phyloP scores from a whole-genome alignment of 2,329 filamentous ascomycete species.

The Hypoxylon sp. region DNA sequence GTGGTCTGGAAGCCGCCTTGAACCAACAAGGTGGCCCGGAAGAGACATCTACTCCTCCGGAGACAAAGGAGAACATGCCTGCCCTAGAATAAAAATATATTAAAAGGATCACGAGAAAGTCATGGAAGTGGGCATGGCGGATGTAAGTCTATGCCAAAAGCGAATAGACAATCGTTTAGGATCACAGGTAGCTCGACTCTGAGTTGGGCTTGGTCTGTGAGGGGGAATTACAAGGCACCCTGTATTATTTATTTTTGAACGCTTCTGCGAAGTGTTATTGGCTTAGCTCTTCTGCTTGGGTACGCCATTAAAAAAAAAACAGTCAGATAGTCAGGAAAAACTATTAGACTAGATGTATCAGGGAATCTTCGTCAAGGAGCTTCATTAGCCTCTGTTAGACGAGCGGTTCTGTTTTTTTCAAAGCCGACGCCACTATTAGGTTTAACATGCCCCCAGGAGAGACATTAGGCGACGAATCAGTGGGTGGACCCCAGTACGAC shows the following conservation, averaged over 20 bases:
- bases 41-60: slow-evolving; percentile 31
- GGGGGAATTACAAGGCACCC: background rate
- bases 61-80: slow-evolving; percentile 18
- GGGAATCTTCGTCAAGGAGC: background rate
- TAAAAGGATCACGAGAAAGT: background rate
- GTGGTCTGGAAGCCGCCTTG: slow-evolving; percentile 63
- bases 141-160: background rate
- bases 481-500: too few relatives aligned
- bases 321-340: background rate
- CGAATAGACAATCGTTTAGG: background rate
- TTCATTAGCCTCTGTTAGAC: background rate
- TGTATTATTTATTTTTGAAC: background rate
- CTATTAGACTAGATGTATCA: background rate
- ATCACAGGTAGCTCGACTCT: background rate
- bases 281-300: background rate
- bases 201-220: background rate
- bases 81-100: background rate
- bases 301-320: background rate
- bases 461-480: background rate
- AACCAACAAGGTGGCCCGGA: slow-evolving; percentile 57
- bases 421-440: background rate
- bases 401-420: background rate
- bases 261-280: background rate
- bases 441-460: background rate
- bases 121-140: background rate